A percentile compares a stretch with the other conserved stretches of the same genome.
Evolutionary conservation across 108 stramenopile genomes (phyloP).

Genomic region (Cyclotella distinguenda): DNA sequence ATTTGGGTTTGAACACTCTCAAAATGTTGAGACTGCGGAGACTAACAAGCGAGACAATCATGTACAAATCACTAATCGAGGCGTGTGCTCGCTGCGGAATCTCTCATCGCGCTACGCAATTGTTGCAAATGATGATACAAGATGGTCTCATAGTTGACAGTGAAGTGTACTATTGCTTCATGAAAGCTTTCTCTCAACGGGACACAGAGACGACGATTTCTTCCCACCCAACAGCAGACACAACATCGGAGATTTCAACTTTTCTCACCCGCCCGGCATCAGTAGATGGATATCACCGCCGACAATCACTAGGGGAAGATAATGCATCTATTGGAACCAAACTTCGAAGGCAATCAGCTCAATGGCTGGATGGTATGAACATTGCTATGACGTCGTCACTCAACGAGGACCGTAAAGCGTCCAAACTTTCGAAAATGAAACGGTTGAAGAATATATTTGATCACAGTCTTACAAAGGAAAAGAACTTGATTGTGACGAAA

Average conservation of each 20-base stretch:
- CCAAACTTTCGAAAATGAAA: constrained; percentile 24
- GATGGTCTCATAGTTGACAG: constrained; percentile 67
- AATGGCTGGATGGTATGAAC: constrained; percentile 19
- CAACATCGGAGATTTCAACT: constrained; percentile 36
- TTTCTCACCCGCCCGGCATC: constrained; percentile 4
- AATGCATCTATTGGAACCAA: constrained; percentile 16
- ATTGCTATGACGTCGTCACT: constrained; percentile 33
- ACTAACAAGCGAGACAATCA: constrained; percentile 62
- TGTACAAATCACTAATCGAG: constrained; percentile 79
- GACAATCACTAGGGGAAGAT: neutral
- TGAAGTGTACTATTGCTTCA: constrained; percentile 67
- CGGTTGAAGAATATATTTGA: constrained; percentile 25
- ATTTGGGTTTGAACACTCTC: constrained; percentile 77
- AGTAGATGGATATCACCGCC: neutral
- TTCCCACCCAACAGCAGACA: constrained; percentile 6
- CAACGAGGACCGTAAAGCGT: constrained; percentile 34
- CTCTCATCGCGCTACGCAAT: constrained; percentile 62
- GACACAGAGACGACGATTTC: constrained; percentile 19
- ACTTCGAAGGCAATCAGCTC: constrained; percentile 1
- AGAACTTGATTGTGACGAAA: constrained; percentile 32
- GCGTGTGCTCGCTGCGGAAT: constrained; percentile 85
- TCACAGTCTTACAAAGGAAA: constrained; percentile 36
- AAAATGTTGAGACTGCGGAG: constrained; percentile 61
- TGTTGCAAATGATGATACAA: constrained; percentile 80
- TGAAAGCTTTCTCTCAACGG: constrained; percentile 65